Evolutionary conservation across 441 rosid genomes (phyloP).

Genomic region (Aleurites moluccanus): DNA sequence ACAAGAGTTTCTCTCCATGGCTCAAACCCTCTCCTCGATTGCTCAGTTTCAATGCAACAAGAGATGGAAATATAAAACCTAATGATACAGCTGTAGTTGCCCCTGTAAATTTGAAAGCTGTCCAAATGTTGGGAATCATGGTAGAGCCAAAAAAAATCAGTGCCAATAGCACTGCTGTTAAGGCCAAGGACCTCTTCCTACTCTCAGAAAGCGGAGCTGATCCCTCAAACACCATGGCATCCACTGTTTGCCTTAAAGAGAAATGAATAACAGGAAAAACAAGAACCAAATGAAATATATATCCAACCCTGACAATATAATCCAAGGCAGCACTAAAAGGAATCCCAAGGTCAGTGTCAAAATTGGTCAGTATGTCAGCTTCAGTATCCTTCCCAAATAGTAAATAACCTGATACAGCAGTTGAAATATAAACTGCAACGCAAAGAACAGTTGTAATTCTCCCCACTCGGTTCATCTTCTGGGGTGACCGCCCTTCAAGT

Average conservation of each 20-base stretch:
- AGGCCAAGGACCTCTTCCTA: constrained; percentile 65
- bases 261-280: constrained; percentile 97
- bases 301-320: constrained; percentile 79
- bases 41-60: constrained; percentile 62
- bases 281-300: constrained; percentile 82
- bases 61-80: constrained; percentile 91
- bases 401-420: constrained; percentile 84
- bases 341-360: constrained; percentile 77
- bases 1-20: constrained; percentile 44
- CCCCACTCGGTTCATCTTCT: constrained; percentile 81
- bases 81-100: constrained; percentile 93
- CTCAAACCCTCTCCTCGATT: constrained; percentile 48
- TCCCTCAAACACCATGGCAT: constrained; percentile 59
- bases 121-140: constrained; percentile 94
- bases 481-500: constrained; percentile 67
- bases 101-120: constrained; percentile 93
- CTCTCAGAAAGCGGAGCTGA: constrained; percentile 71
- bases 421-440: constrained; percentile 58
- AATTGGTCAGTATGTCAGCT: constrained; percentile 76
- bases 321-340: constrained; percentile 77
- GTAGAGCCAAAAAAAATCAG: constrained; percentile 80
- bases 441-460: constrained; percentile 76
- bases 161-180: constrained; percentile 58
- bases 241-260: constrained; percentile 79
- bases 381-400: constrained; percentile 85